A percentile compares a stretch with the other conserved stretches of the same genome.
Evolutionary conservation across 2,329 filamentous ascomycete genomes (phyloP).

Genomic region (Chaetomiaceae sp.): DNA sequence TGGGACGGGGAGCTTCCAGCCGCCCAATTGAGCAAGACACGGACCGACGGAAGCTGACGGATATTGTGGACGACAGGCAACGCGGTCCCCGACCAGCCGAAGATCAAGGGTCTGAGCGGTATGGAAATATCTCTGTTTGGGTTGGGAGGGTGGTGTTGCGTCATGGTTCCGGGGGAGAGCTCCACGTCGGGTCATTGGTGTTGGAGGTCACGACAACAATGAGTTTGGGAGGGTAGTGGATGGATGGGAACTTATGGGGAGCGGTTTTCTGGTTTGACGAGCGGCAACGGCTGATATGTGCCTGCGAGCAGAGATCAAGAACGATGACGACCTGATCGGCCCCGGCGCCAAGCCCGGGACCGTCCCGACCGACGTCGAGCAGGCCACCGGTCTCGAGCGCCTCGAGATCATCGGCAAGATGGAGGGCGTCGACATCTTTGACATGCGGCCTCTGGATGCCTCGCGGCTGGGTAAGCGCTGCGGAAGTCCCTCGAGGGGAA

Average conservation of each 20-base stretch:
- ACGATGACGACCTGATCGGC: conserved; percentile 74
- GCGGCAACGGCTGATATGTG: conserved; percentile 16
- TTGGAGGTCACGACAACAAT: neutral
- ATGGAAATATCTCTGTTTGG: conserved; percentile 29
- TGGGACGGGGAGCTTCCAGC: neutral
- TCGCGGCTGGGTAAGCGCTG: conserved; percentile 72
- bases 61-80: conserved; percentile 29
- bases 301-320: conserved; percentile 69
- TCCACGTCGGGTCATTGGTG: conserved; percentile 16
- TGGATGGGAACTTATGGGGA: too few relatives aligned
- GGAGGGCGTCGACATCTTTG: conserved; percentile 96
- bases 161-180: conserved; percentile 9
- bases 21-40: conserved; percentile 6
- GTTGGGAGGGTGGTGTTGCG: conserved; percentile 7
- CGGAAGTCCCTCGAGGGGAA: too few relatives aligned
- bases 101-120: conserved; percentile 44
- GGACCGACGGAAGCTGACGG: conserved; percentile 16
- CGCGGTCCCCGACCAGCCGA: conserved; percentile 32
- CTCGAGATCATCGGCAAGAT: conserved; percentile 99
- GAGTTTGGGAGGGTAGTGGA: neutral
- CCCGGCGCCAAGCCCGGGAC: conserved; percentile 78
- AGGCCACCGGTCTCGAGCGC: conserved; percentile 95
- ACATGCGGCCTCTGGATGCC: conserved; percentile 93
- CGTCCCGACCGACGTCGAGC: conserved; percentile 90
- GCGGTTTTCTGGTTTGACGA: too few relatives aligned